Evolutionary conservation across 306 rosid genomes (phyloP), one percentile per base, ranked within the genome.

Genomic region (Castanea mollissima): DNA sequence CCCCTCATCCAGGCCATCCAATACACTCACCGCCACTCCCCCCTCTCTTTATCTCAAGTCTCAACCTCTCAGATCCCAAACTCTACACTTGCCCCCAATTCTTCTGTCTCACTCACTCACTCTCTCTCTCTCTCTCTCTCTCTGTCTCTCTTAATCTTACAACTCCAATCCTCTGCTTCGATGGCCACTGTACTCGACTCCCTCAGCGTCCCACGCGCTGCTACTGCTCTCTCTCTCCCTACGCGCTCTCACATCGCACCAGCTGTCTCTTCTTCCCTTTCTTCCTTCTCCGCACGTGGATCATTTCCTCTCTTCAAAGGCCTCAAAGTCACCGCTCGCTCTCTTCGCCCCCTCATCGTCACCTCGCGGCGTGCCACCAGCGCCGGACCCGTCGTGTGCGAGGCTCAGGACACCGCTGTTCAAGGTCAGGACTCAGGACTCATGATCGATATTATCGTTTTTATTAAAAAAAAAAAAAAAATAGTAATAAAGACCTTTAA

Each of bases 101-200:
- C 46, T 8, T 41, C 46, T 41, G 46, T 41, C 54, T 10, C 54
- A 49, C 14, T 4, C 41, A 35, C 5, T 19, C 59, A 14, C 56
- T 6, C 15, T 46, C 31, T 51, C 58, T 38, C 71, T 73, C 72
- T 21, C 69, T 29, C 77, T 16, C 74, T 51, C 58, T 38, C 71
- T 73, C 72, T 21, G 62, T 29, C 77, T 16, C 74, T 70, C 58
- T 34, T 64, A 34, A 52, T 81, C 13, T 27, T n/a, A 20, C 80
- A 85, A 84, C 88, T 82, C 35, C 71, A 78, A 88, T 85, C 83
- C 82, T 84, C 88, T 80, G 73, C 90, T 78, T 55, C 86, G 20
- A 95, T 95, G 99, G 96, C 98, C 41, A 83, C 92, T 69, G 68
- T 87, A 25, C 89, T 91, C 78, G 88, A 91, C n/a, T 57, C 91